Base-by-base conservation (phyloP, 495 filamentous ascomycete species). In the Hypoxylon intermedium region DNA sequence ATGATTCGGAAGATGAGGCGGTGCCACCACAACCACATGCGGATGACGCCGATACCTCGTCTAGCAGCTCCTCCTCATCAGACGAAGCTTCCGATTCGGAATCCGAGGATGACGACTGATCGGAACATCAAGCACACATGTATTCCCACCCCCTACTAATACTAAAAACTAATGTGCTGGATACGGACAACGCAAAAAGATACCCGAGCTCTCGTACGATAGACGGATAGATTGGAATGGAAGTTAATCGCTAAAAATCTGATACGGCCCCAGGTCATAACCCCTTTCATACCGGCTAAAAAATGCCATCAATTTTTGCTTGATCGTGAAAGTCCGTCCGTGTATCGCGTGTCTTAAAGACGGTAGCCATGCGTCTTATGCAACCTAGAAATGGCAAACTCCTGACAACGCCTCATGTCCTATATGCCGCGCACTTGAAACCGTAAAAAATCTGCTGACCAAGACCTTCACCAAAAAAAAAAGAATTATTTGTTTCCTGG, bases 1-100 rank as follows among this genome's bases (percentile, higher is more conserved):
- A 60, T 0, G 62, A 57, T 9, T 68, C 58, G 13, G 68, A 60
- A 6, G 53, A 57, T 21, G 62, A 60, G 19, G 50, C 24, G 3
- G 58, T 12, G 26, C 57, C 55, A 37, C 23, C 54, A 7, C 49
- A 37, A 31, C 23, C 37, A 20, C 45, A 34, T 20, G 20, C 16
- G 13, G 59, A 67, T 26, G 57, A 71, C 11, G 47, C 24, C 9
- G 66, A 67, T 11, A 54, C 54, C 0, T 70, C 69, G 36, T 70
- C 67, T 3, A 72, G 67, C 16, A 72, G 68, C 40, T 66, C 67
- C 2, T 70, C 67, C n/a, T 70, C 68, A 1, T 38, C 36, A 6
- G 31, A 34, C 3, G 60, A 63, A 1, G 28, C 50, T 6, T 58
- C 58, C 1, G 57, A 59, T 15, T 56, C 67, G 12, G 60, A 63